phyloP scores from a whole-genome alignment of 2,329 filamentous ascomycete genomes.

The Tolypocladium nubicola region DNA sequence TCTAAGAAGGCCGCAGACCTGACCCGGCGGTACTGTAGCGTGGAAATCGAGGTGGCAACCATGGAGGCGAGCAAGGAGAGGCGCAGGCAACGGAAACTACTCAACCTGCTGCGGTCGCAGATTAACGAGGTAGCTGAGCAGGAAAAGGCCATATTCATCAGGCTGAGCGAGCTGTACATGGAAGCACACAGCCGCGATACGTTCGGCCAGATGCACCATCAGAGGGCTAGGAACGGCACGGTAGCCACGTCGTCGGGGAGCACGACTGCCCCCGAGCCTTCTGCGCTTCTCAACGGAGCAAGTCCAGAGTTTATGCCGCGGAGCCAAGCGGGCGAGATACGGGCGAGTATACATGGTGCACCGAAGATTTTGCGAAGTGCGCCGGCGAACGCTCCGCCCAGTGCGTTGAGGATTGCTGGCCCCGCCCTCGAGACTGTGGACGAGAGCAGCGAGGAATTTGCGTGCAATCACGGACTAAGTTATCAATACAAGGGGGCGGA shows the following conservation, averaged over 20 bases:
- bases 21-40: constrained; percentile 23
- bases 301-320: constrained; percentile 22
- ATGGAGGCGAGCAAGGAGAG: constrained; percentile 13
- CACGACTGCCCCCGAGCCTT: neutral
- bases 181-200: constrained; percentile 36
- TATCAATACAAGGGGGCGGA: neutral
- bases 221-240: constrained; percentile 1
- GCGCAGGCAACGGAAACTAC: constrained; percentile 27
- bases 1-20: constrained; percentile 25
- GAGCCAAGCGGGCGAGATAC: neutral
- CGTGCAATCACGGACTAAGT: constrained; percentile 5
- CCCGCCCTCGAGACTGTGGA: constrained; percentile 14
- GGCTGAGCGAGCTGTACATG: constrained; percentile 37
- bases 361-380: neutral
- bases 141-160: constrained; percentile 31
- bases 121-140: constrained; percentile 34
- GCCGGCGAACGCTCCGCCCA: neutral
- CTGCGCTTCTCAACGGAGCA: constrained; percentile 14
- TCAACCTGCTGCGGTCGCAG: constrained; percentile 28
- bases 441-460: constrained; percentile 11
- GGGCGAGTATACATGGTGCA: neutral
- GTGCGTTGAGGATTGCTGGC: neutral
- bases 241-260: neutral
- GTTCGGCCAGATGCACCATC: constrained; percentile 21
- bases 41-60: constrained; percentile 22